Evolutionary conservation across 805 yeast species (phyloP).

Genomic region (Yarrowia keelungensis): DNA sequence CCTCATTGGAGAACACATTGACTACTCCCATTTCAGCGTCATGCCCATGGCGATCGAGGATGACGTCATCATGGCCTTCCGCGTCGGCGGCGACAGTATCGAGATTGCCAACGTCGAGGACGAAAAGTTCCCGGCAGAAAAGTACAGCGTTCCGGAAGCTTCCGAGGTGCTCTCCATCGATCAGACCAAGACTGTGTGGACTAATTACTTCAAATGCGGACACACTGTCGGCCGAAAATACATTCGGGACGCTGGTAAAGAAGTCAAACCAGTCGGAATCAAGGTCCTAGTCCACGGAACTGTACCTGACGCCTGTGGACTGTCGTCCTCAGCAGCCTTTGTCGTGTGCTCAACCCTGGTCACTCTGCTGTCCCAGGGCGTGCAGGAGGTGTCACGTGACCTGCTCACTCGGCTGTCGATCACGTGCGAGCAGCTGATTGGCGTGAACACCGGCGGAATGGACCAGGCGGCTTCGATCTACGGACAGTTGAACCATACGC

Average conservation of each 20-base stretch:
- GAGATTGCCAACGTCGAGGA: constrained; percentile 51
- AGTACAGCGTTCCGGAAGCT: constrained; percentile 40
- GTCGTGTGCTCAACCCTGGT: constrained; percentile 69
- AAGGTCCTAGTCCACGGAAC: constrained; percentile 64
- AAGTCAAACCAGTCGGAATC: constrained; percentile 50
- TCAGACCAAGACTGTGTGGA: constrained; percentile 62
- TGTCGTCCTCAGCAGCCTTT: constrained; percentile 75
- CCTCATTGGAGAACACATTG: constrained; percentile 77
- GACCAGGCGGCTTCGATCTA: constrained; percentile 76
- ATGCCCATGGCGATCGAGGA: constrained; percentile 76
- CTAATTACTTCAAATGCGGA: constrained; percentile 73
- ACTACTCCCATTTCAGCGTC: constrained; percentile 69
- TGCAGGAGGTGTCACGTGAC: constrained; percentile 54
- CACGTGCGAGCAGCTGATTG: constrained; percentile 72
- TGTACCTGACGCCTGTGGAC: constrained; percentile 76
- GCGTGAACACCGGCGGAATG: constrained; percentile 82
- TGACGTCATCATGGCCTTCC: constrained; percentile 62
- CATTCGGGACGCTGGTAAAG: constrained; percentile 2
- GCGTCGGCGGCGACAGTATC: constrained; percentile 44
- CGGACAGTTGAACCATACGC: constrained; percentile 64
- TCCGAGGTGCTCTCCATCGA: constrained; percentile 55
- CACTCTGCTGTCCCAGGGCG: constrained; percentile 61
- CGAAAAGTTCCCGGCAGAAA: constrained; percentile 43
- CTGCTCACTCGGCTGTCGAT: constrained; percentile 67
- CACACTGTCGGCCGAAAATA: constrained; percentile 64